These are phyloP conservation scores for Tricholoma bakamatsutake DNA, from an alignment of 768 basidiomycete genomes.

Conservation along the genomic window DNA sequence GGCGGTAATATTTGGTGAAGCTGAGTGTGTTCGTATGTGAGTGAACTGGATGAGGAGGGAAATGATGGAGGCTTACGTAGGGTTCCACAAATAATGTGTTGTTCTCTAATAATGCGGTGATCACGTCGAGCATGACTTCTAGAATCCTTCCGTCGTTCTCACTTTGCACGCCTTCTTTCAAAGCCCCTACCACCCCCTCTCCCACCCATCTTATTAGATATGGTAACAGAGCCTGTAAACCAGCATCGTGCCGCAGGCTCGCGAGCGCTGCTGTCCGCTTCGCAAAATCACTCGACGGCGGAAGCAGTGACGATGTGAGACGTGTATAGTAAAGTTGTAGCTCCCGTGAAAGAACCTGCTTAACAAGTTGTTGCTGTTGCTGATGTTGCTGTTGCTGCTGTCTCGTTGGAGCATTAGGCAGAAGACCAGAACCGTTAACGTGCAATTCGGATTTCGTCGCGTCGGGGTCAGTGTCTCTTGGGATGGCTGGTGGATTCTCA, in stretches of 20 bases:
- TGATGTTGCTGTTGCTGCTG: constrained; percentile 39
- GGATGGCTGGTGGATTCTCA: constrained; percentile 19
- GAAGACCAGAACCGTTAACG: constrained; percentile 13
- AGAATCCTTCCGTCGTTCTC: constrained; percentile 68
- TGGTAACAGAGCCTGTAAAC: constrained; percentile 84
- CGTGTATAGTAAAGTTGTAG: constrained; percentile 93
- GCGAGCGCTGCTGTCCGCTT: constrained; percentile 89
- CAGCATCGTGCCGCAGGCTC: constrained; percentile 84
- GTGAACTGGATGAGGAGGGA: not conserved
- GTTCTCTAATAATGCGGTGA: constrained; percentile 77
- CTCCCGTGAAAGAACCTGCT: constrained; percentile 89
- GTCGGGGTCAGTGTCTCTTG: constrained; percentile 21
- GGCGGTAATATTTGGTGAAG: constrained; percentile 95
- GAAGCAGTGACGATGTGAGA: constrained; percentile 78
- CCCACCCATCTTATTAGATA: constrained; percentile 95
- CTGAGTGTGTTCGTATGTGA: constrained; percentile 32
- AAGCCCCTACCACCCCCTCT: constrained; percentile 70
- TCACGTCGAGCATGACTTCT: constrained; percentile 79
- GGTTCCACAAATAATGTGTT: constrained; percentile 90
- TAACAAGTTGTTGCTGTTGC: constrained; percentile 73
- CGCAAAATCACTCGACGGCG: constrained; percentile 56
- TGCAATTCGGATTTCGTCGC: constrained; percentile 26
- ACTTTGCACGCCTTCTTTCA: constrained; percentile 49
- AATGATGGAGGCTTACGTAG: constrained; percentile 58
- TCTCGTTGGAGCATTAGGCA: constrained; percentile 24